Conservation (phyloP, 78 protist genomes). For the Dictyostelium capitatum region DNA sequence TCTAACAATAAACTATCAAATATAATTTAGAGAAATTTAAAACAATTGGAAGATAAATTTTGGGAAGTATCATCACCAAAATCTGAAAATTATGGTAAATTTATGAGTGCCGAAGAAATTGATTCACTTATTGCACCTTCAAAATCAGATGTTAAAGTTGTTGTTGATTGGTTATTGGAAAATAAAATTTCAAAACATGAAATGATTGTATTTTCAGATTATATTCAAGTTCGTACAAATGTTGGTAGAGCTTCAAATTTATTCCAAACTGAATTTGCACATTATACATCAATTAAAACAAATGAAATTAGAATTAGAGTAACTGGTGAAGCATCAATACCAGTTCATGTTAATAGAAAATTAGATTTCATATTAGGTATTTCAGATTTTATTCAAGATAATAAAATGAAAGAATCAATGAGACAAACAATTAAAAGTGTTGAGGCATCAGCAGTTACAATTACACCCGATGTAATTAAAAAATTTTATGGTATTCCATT, state of each 20-base stretch:
- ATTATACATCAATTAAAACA: not conserved
- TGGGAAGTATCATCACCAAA: conserved; percentile 77
- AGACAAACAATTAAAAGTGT: not conserved
- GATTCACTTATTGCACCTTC: conserved; percentile 43
- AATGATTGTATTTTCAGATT: conserved; percentile 24
- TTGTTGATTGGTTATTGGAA: conserved; percentile 20
- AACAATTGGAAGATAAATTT: conserved; percentile 47
- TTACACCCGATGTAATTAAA: conserved; percentile 67
- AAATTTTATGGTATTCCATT: conserved; percentile 66
- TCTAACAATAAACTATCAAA: not conserved
- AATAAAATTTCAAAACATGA: conserved; percentile 28
- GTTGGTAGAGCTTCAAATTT: conserved; percentile 25
- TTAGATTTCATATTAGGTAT: conserved; percentile 80
- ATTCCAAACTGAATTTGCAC: conserved; percentile 29
- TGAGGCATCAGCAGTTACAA: not conserved
- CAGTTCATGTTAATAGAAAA: conserved; percentile 27
- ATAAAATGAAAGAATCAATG: conserved; percentile 15
- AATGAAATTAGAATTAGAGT: conserved; percentile 23
- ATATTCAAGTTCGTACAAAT: conserved; percentile 71
- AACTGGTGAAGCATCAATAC: conserved; percentile 52
- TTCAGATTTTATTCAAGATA: conserved; percentile 75
- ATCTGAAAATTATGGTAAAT: conserved; percentile 72
- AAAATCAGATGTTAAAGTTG: conserved; percentile 9
- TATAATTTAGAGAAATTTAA: conserved; percentile 21
- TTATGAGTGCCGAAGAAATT: conserved; percentile 38